These are phyloP conservation scores for Rhizoctonia solani DNA, from an alignment of 1,284 basidiomycete genomes.

Conservation along the genomic window DNA sequence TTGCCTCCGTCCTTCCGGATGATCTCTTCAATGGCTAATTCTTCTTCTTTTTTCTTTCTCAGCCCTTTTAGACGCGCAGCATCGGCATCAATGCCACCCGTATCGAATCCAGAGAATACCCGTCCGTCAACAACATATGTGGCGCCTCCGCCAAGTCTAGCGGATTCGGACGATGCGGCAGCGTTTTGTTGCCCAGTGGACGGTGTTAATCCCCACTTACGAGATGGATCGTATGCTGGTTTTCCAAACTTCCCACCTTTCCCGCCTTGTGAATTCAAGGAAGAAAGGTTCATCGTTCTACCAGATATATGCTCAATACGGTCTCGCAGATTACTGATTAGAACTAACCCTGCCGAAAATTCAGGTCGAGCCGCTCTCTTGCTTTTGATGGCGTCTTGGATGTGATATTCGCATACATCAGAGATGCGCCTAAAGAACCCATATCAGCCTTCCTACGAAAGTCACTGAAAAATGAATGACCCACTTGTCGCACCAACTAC, in stretches of 20 bases:
- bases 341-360: slow-evolving; percentile 73
- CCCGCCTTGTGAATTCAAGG: slow-evolving; percentile 44
- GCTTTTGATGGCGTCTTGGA: slow-evolving; percentile 78
- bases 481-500: slow-evolving; percentile 84
- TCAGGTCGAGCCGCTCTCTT: slow-evolving; percentile 75
- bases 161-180: slow-evolving; percentile 39
- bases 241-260: slow-evolving; percentile 55
- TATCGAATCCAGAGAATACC: slow-evolving; percentile 53
- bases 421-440: slow-evolving; percentile 48
- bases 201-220: slow-evolving; percentile 73
- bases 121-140: slow-evolving; percentile 83
- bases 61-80: slow-evolving; percentile 66
- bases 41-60: slow-evolving; percentile 60
- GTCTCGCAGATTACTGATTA: slow-evolving; percentile 50
- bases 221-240: slow-evolving; percentile 60
- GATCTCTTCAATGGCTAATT: slow-evolving; percentile 61
- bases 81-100: slow-evolving; percentile 50
- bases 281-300: slow-evolving; percentile 42
- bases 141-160: slow-evolving; percentile 52
- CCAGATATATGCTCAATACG: slow-evolving; percentile 60
- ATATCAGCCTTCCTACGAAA: not conserved
- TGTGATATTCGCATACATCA: slow-evolving; percentile 87
- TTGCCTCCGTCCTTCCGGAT: slow-evolving; percentile 48
- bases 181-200: slow-evolving; percentile 45
- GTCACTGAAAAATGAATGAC: slow-evolving; percentile 44